phyloP scores from a whole-genome alignment of 805 yeast species.

The Wickerhamomyces silvicola region DNA sequence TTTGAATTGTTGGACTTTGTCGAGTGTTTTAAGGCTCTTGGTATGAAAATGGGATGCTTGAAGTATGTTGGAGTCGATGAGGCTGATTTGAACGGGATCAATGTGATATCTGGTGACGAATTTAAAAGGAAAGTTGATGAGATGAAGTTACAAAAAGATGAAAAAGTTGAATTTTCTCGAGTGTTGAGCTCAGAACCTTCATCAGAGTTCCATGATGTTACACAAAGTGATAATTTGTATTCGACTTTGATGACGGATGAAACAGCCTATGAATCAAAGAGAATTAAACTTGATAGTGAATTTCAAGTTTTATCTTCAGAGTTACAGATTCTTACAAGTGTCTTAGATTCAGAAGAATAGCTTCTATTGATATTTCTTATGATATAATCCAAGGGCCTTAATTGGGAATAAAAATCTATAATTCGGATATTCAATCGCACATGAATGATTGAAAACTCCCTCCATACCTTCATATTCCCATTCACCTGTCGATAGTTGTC shows the following conservation, averaged over 20 bases:
- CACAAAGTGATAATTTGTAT: slow-evolving; percentile 1
- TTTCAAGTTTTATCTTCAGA: slow-evolving; percentile 6
- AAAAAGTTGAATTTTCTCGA: background rate
- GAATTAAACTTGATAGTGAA: slow-evolving; percentile 1
- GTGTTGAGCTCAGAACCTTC: slow-evolving; percentile 2
- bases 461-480: slow-evolving; percentile 83
- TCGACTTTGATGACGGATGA: too few species aligned
- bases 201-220: slow-evolving; percentile 9
- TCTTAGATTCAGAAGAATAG: background rate
- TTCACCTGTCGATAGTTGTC: slow-evolving; percentile 74
- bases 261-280: background rate
- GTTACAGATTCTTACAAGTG: slow-evolving; percentile 8
- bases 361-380: slow-evolving; percentile 12
- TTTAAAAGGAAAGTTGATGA: slow-evolving; percentile 3
- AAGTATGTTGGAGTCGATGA: slow-evolving; percentile 6
- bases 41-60: slow-evolving; percentile 1
- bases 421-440: slow-evolving; percentile 94
- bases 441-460: slow-evolving; percentile 92
- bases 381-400: slow-evolving; percentile 82
- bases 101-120: slow-evolving; percentile 2
- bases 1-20: slow-evolving; percentile 7
- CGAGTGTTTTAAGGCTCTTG: slow-evolving; percentile 3
- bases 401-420: slow-evolving; percentile 85
- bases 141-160: background rate
- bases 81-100: slow-evolving; percentile 3